Conservation (phyloP, 2,329 filamentous ascomycete genomes). For the Alternaria conjuncta region DNA sequence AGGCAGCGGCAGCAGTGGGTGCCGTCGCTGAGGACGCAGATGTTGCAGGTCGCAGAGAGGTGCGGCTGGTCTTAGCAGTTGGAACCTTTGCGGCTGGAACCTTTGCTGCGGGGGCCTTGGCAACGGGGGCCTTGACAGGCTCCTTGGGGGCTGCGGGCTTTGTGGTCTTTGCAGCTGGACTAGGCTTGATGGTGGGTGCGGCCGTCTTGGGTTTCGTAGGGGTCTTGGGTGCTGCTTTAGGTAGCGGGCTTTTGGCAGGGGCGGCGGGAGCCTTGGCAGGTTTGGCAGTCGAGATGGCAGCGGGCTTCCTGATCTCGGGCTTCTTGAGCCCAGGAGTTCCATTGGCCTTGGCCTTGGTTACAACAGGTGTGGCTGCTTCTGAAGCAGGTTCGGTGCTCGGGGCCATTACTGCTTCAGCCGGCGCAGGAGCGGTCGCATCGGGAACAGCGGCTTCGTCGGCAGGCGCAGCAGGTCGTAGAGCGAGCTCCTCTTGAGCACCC, state of each 20-base stretch:
- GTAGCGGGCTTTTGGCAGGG: constrained; percentile 42
- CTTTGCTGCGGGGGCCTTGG: constrained; percentile 12
- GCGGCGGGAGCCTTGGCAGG: constrained; percentile 25
- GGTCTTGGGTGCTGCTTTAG: constrained; percentile 37
- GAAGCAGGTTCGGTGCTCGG: not conserved
- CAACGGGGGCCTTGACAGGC: constrained; percentile 20
- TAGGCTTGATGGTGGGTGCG: constrained; percentile 28
- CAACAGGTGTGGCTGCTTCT: not conserved
- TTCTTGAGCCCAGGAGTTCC: constrained; percentile 10
- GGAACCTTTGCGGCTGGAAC: constrained; percentile 13
- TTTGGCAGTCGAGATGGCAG: constrained; percentile 42
- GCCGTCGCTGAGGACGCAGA: constrained; percentile 25
- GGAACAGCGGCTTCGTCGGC: constrained; percentile 45
- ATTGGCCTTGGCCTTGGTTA: constrained; percentile 25
- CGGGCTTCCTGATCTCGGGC: constrained; percentile 39
- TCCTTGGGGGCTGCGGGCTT: constrained; percentile 35
- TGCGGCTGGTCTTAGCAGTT: constrained; percentile 35
- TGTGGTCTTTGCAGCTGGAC: constrained; percentile 21
- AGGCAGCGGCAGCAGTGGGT: constrained; percentile 29
- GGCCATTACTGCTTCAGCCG: constrained; percentile 43
- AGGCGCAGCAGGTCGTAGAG: constrained; percentile 50
- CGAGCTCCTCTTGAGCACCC: constrained; percentile 50
- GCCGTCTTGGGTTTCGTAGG: constrained; percentile 35
- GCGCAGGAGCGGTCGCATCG: constrained; percentile 36
- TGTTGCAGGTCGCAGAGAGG: constrained; percentile 35